phyloP scores from a whole-genome alignment of 805 yeast genomes.

The Candida silvatica region DNA sequence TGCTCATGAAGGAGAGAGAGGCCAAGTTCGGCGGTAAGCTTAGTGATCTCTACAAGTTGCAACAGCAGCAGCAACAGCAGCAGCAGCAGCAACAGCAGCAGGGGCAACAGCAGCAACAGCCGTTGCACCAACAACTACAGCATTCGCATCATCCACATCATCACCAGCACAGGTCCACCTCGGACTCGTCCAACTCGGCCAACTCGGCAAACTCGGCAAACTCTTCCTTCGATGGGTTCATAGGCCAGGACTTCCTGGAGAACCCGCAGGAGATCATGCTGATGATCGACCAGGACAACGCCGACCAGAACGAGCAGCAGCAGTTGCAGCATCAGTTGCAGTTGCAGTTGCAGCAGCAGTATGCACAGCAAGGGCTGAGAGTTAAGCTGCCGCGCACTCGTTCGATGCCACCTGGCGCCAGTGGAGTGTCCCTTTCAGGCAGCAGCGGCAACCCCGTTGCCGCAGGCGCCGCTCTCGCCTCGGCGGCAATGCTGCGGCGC shows the following conservation, averaged over 20 bases:
- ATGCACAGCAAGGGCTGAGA: no score
- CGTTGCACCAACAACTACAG: not conserved
- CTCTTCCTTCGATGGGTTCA: constrained; percentile 7
- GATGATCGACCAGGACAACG: constrained; percentile 15
- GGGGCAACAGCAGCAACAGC: not conserved
- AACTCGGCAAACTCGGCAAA: not conserved
- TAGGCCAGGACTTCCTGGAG: constrained; percentile 14
- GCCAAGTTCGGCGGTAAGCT: constrained; percentile 22
- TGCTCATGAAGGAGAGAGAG: constrained; percentile 16
- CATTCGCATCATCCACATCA: not conserved
- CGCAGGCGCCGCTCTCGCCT: no score
- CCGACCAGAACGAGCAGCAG: constrained; percentile 7
- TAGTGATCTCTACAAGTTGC: constrained; percentile 11
- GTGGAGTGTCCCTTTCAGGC: not conserved
- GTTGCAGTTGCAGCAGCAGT: not conserved
- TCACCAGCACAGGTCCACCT: not conserved
- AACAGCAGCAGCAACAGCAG: not conserved
- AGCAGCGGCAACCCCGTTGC: not conserved
- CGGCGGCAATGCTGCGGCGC: constrained; percentile 1
- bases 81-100: constrained; percentile 1
- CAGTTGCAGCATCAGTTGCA: not conserved
- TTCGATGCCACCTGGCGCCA: constrained; percentile 1
- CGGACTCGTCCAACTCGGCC: not conserved
- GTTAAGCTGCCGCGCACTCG: not conserved
- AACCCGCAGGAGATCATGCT: constrained; percentile 12